phyloP scores from a whole-genome alignment of 2,329 filamentous ascomycete genomes.

The Colletotrichum sp. region DNA sequence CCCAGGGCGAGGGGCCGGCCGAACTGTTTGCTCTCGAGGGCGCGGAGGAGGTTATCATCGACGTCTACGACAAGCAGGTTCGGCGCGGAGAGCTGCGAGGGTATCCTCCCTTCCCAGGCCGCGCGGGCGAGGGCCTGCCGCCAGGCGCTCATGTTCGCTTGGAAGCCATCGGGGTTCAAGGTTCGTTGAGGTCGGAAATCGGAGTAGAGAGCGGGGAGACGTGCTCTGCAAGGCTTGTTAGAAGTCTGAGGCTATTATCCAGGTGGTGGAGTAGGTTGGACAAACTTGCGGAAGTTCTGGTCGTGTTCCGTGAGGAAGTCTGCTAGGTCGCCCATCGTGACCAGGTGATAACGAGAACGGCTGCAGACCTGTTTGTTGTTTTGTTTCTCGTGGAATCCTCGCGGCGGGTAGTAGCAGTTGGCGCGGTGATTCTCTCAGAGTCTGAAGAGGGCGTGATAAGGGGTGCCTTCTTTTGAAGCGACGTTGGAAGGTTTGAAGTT shows the following conservation, averaged over 20 bases:
- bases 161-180: slow-evolving; percentile 85
- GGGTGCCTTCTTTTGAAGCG: background rate
- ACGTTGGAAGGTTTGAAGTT: background rate
- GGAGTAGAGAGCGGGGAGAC: slow-evolving; percentile 85
- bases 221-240: slow-evolving; percentile 57
- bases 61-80: slow-evolving; percentile 59
- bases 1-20: slow-evolving; percentile 83
- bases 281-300: slow-evolving; percentile 64
- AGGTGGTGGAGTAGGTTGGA: background rate
- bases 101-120: slow-evolving; percentile 61
- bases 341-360: background rate
- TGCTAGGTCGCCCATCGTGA: slow-evolving; percentile 70
- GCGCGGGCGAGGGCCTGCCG: slow-evolving; percentile 75
- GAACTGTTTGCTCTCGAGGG: slow-evolving; percentile 77
- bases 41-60: slow-evolving; percentile 69
- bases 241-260: background rate
- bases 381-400: background rate
- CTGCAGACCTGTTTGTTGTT: fast-evolving
- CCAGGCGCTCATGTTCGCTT: slow-evolving; percentile 82
- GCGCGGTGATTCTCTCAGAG: background rate
- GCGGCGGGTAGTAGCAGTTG: fast-evolving
- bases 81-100: slow-evolving; percentile 43
- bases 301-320: slow-evolving; percentile 68
- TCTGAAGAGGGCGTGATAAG: background rate
- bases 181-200: slow-evolving; percentile 79